These are phyloP conservation scores for Solanum lycopersicoides DNA, from an alignment of 257 asterid genomes.

Conservation along the genomic window DNA sequence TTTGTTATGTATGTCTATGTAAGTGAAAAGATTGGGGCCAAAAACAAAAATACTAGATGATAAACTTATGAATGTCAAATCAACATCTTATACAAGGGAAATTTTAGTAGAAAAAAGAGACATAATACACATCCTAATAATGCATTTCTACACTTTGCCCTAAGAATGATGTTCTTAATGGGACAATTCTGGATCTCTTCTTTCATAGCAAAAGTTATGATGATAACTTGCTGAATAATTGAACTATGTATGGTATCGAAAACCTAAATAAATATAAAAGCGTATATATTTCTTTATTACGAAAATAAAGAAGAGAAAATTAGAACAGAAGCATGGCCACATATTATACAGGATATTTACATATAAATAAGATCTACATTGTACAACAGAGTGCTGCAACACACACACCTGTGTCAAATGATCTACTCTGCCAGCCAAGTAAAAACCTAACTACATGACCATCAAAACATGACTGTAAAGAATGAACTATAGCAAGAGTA, in stretches of 20 bases:
- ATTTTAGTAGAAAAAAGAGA: too few relatives aligned
- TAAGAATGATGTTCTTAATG: too few relatives aligned
- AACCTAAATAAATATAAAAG: not conserved
- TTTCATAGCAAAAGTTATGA: too few relatives aligned
- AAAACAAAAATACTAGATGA: too few relatives aligned
- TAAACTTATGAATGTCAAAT: too few relatives aligned
- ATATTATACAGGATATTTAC: slow-evolving; percentile 1
- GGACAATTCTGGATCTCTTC: too few relatives aligned
- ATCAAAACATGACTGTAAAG: not conserved
- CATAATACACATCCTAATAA: too few relatives aligned
- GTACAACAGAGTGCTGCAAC: slow-evolving; percentile 5
- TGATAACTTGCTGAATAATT: not conserved
- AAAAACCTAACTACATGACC: not conserved
- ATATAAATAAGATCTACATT: not conserved
- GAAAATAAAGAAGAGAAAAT: not conserved
- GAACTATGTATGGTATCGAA: too few relatives aligned
- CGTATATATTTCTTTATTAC: not conserved
- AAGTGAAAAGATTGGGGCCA: too few relatives aligned
- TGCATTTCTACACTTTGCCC: too few relatives aligned
- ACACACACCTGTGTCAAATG: not conserved
- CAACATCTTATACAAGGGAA: too few relatives aligned
- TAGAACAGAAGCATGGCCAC: not conserved
- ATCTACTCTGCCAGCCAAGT: slow-evolving; percentile 2
- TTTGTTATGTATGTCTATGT: too few relatives aligned
- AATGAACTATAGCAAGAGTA: not conserved